Evolutionary conservation across 163 green algal genomes (phyloP), one percentile per base, ranked within the genome.

Genomic region (Chlamydomonas reinhardtii): DNA sequence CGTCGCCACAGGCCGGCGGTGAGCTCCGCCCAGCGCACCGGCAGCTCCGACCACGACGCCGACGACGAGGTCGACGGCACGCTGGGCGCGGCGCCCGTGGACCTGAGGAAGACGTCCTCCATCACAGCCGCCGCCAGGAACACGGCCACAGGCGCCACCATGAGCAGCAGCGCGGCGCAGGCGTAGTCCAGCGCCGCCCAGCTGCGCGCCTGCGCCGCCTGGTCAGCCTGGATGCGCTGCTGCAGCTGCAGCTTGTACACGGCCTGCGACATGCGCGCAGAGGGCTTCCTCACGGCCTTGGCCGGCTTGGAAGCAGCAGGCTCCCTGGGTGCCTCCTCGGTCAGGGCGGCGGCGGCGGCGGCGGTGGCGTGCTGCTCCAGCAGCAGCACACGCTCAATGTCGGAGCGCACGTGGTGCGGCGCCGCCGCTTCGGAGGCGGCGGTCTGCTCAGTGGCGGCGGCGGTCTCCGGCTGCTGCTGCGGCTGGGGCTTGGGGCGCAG

Each of bases 1-100:
- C 79, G 79, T 32, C 79, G 79, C 79, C 79, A 85, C 32, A 85
- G 68, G 32, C 17, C 2, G 68, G 27, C 68, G 2, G 68, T 77
- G 19, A 85, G 52, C 25, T 25, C 52, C 12, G 69, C 31, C 68
- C 68, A 85, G 43, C 76, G 68, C 2, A 27, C 25, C 48, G 32
- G 32, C 52, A 77, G 31, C 4, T 68, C 11, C 5, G 66, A 34
- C 9, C 24, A 52, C 0, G 29, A 22, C 12, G 62, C 6, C 27
- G 27, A 2, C 2, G 62, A 16, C 62, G n/a, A 29, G 27, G 27
- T 31, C 27, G 25, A 29, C 4, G 20, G n/a, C 19, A 16, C n/a
- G n/a, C n/a, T n/a, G n/a, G n/a, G n/a, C n/a, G n/a, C 59, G 59
- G 22, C 59, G 59, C 19, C 59, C 8, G 1, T 4, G 59, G 22